Percentiles rank a stretch among this genome's conserved stretches.
Evolutionary conservation across 2,329 filamentous ascomycete species (phyloP).

Genomic region (Aspergillus pseudoterreus): DNA sequence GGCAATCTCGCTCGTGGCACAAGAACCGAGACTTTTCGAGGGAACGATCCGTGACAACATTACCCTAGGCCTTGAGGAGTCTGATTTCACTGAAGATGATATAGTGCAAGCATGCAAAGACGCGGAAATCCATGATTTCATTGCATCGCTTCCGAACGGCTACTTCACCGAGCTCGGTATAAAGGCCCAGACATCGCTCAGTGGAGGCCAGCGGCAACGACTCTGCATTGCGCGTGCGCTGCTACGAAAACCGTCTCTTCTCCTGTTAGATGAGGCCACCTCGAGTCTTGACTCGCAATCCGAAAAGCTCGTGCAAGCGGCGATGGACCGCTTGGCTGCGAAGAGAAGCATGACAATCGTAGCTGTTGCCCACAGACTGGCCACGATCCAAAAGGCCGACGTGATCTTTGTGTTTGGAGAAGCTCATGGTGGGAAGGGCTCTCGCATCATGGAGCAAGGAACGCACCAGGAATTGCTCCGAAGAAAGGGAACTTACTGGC

Average conservation of each 20-base stretch:
- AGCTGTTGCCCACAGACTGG: slow-evolving; percentile 72
- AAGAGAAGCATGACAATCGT: slow-evolving; percentile 61
- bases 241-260: slow-evolving; percentile 49
- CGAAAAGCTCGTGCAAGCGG: slow-evolving; percentile 64
- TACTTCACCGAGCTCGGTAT: slow-evolving; percentile 48
- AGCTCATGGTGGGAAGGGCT: slow-evolving; percentile 36
- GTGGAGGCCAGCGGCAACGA: slow-evolving; percentile 55
- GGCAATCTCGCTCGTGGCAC: slow-evolving; percentile 34
- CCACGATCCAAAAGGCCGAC: slow-evolving; percentile 74
- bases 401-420: slow-evolving; percentile 75
- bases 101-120: slow-evolving; percentile 48
- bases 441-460: slow-evolving; percentile 56
- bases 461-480: slow-evolving; percentile 56
- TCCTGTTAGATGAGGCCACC: slow-evolving; percentile 60
- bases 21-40: slow-evolving; percentile 45
- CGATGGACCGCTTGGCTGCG: slow-evolving; percentile 60
- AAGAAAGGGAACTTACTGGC: slow-evolving; percentile 48
- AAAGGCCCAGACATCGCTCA: slow-evolving; percentile 47
- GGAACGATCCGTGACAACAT: slow-evolving; percentile 49
- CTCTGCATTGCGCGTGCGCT: slow-evolving; percentile 55
- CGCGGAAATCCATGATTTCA: slow-evolving; percentile 53
- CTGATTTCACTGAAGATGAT: slow-evolving; percentile 33
- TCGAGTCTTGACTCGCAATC: slow-evolving; percentile 61
- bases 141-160: slow-evolving; percentile 50
- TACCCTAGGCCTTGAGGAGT: slow-evolving; percentile 40